A percentile compares a stretch with the other conserved stretches of the same genome.
phyloP scores from a whole-genome alignment of 352 stramenopile genomes.

The Pythium volutum region DNA sequence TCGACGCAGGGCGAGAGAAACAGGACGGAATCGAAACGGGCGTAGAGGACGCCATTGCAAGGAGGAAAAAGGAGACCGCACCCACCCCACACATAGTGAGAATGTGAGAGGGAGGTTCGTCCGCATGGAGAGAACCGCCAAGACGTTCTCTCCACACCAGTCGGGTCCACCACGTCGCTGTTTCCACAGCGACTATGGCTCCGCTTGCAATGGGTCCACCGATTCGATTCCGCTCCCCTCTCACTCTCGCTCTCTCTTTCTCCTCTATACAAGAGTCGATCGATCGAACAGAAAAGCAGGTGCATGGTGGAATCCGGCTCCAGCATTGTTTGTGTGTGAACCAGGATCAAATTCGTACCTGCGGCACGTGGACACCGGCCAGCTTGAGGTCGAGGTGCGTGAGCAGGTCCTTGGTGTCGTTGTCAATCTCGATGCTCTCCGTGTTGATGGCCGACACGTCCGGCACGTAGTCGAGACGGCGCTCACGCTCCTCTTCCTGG shows the following conservation, averaged over 20 bases:
- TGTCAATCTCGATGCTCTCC: slow-evolving; percentile 96
- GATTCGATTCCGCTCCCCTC: slow-evolving; percentile 31
- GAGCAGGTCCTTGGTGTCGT: slow-evolving; percentile 98
- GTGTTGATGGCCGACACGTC: slow-evolving; percentile 95
- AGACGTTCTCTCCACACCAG: neutral
- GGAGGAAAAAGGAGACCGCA: slow-evolving; percentile 3
- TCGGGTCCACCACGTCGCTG: neutral
- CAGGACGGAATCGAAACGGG: neutral
- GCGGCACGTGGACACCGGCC: slow-evolving; percentile 83
- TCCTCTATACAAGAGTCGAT: neutral
- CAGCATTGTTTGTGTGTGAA: slow-evolving; percentile 63
- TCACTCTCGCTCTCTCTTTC: slow-evolving; percentile 11
- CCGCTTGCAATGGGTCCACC: slow-evolving; percentile 68
- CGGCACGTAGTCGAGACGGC: slow-evolving; percentile 99
- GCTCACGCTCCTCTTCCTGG: slow-evolving; percentile 99
- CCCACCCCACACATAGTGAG: neutral
- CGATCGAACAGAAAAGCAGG: neutral
- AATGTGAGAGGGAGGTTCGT: too few species aligned
- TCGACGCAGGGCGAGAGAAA: neutral
- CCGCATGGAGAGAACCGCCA: neutral
- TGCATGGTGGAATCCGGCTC: slow-evolving; percentile 37
- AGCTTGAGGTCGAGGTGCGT: slow-evolving; percentile 94
- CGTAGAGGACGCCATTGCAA: slow-evolving; percentile 21
- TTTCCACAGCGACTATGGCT: slow-evolving; percentile 8
- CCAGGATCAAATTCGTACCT: slow-evolving; percentile 62